Percentiles rank a stretch among this genome's conserved stretches.
These are phyloP conservation scores for Penicillium coffeae DNA, from an alignment of 495 filamentous ascomycete species.

Conservation along the genomic window DNA sequence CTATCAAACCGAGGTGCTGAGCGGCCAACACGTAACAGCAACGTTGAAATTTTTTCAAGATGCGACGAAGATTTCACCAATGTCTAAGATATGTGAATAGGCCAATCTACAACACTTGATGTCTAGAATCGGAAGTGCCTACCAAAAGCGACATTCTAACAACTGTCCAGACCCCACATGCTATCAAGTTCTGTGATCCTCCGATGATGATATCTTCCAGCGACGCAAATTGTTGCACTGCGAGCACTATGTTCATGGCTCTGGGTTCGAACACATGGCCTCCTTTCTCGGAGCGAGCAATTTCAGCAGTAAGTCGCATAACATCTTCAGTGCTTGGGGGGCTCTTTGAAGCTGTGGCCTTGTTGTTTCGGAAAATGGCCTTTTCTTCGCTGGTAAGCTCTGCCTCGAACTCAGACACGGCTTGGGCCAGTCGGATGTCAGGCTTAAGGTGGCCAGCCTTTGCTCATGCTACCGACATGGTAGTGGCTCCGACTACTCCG, in stretches of 20 bases:
- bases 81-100: too few relatives aligned
- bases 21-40: conserved; percentile 39
- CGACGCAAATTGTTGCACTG: conserved; percentile 40
- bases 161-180: conserved; percentile 42
- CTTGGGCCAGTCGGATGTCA: conserved; percentile 36
- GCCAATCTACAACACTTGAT: too few relatives aligned
- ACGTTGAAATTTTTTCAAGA: conserved; percentile 35
- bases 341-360: conserved; percentile 16
- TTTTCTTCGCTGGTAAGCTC: conserved; percentile 37
- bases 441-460: conserved; percentile 26
- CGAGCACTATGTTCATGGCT: conserved; percentile 38
- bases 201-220: conserved; percentile 42
- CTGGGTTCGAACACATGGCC: conserved; percentile 38
- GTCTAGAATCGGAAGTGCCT: too few relatives aligned
- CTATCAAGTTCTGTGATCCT: conserved; percentile 42
- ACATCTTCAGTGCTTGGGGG: conserved; percentile 24
- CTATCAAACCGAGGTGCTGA: conserved; percentile 38
- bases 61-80: conserved; percentile 17
- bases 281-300: conserved; percentile 19
- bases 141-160: conserved; percentile 39
- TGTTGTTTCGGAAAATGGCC: conserved; percentile 21
- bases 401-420: conserved; percentile 36
- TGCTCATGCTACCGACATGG: not conserved
- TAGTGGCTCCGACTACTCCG: too few relatives aligned
- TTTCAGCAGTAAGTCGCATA: conserved; percentile 39